phyloP scores from a whole-genome alignment of 2,329 filamentous ascomycete species.

The Monosporascus sp. region DNA sequence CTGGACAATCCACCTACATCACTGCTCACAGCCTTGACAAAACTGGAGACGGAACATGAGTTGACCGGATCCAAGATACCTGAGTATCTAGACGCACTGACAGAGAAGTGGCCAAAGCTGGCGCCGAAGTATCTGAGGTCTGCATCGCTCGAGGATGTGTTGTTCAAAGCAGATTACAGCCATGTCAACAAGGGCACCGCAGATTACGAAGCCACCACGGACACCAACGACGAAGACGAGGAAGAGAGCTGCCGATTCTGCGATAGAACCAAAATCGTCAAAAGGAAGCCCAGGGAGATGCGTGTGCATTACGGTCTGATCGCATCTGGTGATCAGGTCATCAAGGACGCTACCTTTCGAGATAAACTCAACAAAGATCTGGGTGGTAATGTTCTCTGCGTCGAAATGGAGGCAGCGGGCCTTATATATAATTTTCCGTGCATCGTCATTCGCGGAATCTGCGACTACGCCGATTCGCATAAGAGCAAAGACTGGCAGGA shows the following conservation, averaged over 20 bases:
- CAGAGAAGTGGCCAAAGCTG: conserved; percentile 8
- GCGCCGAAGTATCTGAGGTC: conserved; percentile 11
- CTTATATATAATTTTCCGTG: conserved; percentile 20
- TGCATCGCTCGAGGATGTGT: conserved; percentile 11
- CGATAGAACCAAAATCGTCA: conserved; percentile 9
- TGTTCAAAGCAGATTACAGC: conserved; percentile 6
- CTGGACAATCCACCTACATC: conserved; percentile 14
- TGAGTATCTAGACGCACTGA: conserved; percentile 12
- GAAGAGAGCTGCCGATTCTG: conserved; percentile 10
- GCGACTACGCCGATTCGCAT: conserved; percentile 21
- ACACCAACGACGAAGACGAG: conserved; percentile 1
- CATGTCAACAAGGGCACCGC: not conserved
- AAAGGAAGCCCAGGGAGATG: conserved; percentile 13
- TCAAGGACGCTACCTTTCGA: conserved; percentile 17
- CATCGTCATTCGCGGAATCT: conserved; percentile 22
- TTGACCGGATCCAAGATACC: conserved; percentile 12
- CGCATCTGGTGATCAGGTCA: conserved; percentile 21
- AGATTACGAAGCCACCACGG: not conserved
- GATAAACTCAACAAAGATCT: conserved; percentile 9
- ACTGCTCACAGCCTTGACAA: conserved; percentile 14
- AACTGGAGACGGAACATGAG: conserved; percentile 8
- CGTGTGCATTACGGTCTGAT: conserved; percentile 20
- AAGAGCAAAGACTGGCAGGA: conserved; percentile 21
- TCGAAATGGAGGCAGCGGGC: conserved; percentile 16
- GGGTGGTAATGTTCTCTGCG: conserved; percentile 10